phyloP scores from a whole-genome alignment of 2,329 filamentous ascomycete genomes.

The Dryadomyces quercivorus region DNA sequence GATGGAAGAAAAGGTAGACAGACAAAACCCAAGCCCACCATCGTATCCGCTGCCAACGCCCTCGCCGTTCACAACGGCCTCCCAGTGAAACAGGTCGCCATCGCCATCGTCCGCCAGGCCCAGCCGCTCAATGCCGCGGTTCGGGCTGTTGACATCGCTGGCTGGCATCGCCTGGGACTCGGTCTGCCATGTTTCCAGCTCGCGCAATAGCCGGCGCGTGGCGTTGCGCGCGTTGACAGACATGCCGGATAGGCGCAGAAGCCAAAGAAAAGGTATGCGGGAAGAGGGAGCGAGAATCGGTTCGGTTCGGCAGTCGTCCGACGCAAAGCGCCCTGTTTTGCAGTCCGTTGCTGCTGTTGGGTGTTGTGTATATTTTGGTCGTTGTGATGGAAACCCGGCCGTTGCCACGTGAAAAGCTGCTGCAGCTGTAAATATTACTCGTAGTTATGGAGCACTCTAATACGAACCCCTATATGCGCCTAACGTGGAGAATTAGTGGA shows the following conservation, averaged over 20 bases:
- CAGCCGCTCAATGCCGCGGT: constrained; percentile 42
- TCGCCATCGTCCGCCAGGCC: constrained; percentile 32
- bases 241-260: constrained; percentile 3
- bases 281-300: neutral
- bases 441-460: neutral
- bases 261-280: neutral
- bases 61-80: constrained; percentile 47
- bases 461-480: too few species aligned
- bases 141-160: constrained; percentile 7
- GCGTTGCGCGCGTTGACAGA: constrained; percentile 31
- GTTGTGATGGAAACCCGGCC: neutral
- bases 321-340: neutral
- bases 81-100: constrained; percentile 44
- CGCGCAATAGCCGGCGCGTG: constrained; percentile 44
- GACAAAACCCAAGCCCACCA: constrained; percentile 23
- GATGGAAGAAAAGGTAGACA: neutral
- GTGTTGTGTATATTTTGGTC: neutral
- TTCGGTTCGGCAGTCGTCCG: neutral
- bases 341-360: neutral
- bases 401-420: neutral
- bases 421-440: neutral
- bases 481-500: too few species aligned
- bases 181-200: constrained; percentile 39
- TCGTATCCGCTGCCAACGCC: constrained; percentile 45
- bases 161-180: constrained; percentile 30